These are phyloP conservation scores for Hebeloma cylindrosporum DNA, from an alignment of 768 basidiomycete genomes.

Conservation along the genomic window DNA sequence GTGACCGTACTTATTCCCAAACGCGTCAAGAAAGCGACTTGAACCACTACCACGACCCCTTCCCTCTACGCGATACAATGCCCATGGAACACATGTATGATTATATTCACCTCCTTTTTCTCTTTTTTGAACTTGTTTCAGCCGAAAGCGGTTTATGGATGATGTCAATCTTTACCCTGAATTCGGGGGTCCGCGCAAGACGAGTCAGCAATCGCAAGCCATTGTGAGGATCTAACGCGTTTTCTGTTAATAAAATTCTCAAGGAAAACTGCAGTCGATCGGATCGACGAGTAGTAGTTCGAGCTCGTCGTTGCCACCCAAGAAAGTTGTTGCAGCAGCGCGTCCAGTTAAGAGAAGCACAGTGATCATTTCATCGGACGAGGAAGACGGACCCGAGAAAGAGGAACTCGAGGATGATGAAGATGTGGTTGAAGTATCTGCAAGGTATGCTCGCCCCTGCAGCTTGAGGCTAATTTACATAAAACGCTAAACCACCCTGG, in stretches of 20 bases:
- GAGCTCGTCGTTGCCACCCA: constrained; percentile 12
- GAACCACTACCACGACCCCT: too few relatives aligned
- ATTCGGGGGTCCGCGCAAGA: constrained; percentile 24
- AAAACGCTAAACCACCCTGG: constrained; percentile 3
- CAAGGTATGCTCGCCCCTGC: constrained; percentile 11
- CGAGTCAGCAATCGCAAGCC: constrained; percentile 19
- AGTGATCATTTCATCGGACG: constrained; percentile 38
- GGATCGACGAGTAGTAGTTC: constrained; percentile 29
- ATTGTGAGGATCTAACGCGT: constrained; percentile 27
- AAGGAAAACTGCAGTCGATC: constrained; percentile 23
- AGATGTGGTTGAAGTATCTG: constrained; percentile 13
- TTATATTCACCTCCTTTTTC: neutral
- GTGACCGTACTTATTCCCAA: too few relatives aligned
- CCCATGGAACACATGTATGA: constrained; percentile 38
- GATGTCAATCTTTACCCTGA: constrained; percentile 35
- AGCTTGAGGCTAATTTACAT: neutral
- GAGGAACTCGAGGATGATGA: constrained; percentile 17
- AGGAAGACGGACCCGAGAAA: constrained; percentile 30
- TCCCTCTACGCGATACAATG: constrained; percentile 24
- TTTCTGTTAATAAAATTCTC: neutral
- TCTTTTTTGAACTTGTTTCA: constrained; percentile 8
- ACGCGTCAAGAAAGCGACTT: too few relatives aligned
- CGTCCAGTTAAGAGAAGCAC: constrained; percentile 14
- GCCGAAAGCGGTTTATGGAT: constrained; percentile 33
- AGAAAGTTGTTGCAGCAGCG: constrained; percentile 7